Percentiles rank a stretch among this genome's conserved stretches.
Evolutionary conservation across 148 eudicot genomes (phyloP).

Genomic region (Rhododendron mucronatum): DNA sequence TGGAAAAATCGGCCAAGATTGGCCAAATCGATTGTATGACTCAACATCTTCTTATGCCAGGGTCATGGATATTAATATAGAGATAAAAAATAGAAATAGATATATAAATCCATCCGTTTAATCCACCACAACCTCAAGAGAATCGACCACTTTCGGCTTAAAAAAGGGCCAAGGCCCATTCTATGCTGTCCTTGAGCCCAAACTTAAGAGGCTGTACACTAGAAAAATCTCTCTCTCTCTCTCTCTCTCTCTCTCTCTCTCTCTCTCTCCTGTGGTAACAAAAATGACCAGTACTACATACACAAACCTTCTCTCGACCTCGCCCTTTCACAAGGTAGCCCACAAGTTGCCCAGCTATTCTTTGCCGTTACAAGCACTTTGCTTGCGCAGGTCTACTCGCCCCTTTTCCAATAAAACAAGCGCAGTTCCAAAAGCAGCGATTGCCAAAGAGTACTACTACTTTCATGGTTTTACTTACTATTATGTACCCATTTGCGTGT

Average conservation of each 20-base stretch:
- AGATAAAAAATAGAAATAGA: background rate
- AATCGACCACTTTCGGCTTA: background rate
- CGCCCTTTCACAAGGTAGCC: background rate
- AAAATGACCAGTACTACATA: background rate
- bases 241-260: background rate
- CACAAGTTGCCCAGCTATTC: background rate
- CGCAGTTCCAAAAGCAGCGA: background rate
- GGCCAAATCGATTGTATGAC: too few species aligned
- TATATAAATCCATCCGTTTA: background rate
- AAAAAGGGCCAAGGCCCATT: background rate
- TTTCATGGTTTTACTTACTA: background rate
- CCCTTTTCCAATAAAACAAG: background rate
- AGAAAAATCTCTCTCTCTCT: background rate
- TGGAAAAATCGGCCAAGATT: too few species aligned
- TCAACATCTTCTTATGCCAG: too few species aligned
- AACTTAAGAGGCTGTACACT: background rate
- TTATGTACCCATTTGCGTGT: background rate
- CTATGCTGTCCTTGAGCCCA: background rate
- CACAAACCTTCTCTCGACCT: background rate
- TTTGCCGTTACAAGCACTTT: conserved; percentile 2
- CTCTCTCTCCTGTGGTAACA: background rate
- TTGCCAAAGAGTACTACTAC: background rate
- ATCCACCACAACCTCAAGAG: background rate
- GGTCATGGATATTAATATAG: too few species aligned
- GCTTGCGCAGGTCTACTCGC: conserved; percentile 2